Evolutionary conservation across 305 asterid species (phyloP).

Genomic region (Euphrasia arctica): DNA sequence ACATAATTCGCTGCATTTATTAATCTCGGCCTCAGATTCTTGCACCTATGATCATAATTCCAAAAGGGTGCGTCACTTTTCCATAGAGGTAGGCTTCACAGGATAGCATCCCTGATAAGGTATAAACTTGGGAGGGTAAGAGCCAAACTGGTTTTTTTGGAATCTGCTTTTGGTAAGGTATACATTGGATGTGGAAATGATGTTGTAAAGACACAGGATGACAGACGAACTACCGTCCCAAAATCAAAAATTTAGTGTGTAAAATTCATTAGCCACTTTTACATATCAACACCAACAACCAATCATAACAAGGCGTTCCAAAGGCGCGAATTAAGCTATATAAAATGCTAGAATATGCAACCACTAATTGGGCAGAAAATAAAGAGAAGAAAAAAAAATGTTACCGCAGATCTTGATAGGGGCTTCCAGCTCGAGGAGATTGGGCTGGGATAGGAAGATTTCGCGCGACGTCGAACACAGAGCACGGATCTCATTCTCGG

Average conservation of each 20-base stretch:
- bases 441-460: constrained; percentile 81
- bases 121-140: no score
- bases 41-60: no score
- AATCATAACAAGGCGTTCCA: background rate
- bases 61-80: no score
- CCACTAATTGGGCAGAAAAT: background rate
- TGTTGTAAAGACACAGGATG: background rate
- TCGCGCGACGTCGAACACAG: constrained; percentile 67
- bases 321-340: background rate
- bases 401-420: constrained; percentile 97
- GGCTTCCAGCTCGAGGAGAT: constrained; percentile 89
- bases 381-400: background rate
- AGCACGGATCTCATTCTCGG: constrained; percentile 83
- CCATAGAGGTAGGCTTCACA: no score
- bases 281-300: background rate
- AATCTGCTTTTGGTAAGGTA: background rate
- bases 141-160: background rate
- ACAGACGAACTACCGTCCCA: background rate
- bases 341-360: background rate
- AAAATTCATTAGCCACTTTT: no score
- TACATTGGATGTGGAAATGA: background rate
- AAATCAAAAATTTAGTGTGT: background rate
- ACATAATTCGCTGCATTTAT: no score
- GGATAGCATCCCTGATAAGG: no score
- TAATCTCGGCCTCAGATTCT: no score